Evolutionary conservation across 208 protist genomes (phyloP).

Genomic region (Leishmania gerbilli): DNA sequence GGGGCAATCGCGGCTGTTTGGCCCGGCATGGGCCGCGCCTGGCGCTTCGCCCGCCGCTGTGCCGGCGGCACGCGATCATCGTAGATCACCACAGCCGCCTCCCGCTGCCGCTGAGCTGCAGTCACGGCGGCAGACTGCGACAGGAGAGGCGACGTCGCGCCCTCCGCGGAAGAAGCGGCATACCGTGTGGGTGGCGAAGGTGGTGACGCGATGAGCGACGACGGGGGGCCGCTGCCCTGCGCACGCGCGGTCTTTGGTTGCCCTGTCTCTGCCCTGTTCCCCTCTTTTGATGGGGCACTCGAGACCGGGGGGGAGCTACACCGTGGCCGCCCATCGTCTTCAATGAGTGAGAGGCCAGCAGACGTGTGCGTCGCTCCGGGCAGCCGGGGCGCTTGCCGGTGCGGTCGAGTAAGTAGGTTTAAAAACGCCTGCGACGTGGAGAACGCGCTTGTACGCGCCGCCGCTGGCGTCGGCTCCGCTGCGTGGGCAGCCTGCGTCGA

Average conservation of each 20-base stretch:
- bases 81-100: slow-evolving; percentile 26
- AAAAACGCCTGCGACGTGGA: not conserved
- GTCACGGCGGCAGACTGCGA: slow-evolving; percentile 5
- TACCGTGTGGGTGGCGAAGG: not conserved
- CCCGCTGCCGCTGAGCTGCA: slow-evolving; percentile 17
- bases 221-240: not conserved
- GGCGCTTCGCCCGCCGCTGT: slow-evolving; percentile 1
- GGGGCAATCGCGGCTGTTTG: not conserved
- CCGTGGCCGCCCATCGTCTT: not conserved
- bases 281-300: not conserved
- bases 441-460: not conserved
- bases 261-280: not conserved
- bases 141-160: not conserved
- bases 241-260: not conserved
- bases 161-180: not conserved
- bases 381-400: slow-evolving; percentile 4
- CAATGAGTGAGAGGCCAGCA: slow-evolving; percentile 1
- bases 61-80: slow-evolving; percentile 32
- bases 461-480: not conserved
- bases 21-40: slow-evolving; percentile 5
- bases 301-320: not conserved
- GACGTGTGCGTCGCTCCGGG: slow-evolving; percentile 1
- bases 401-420: not conserved
- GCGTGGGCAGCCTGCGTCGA: not conserved
- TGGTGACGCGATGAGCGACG: not conserved